Evolutionary conservation across 2,329 filamentous ascomycete species (phyloP).

Genomic region (Penicillium sp.): DNA sequence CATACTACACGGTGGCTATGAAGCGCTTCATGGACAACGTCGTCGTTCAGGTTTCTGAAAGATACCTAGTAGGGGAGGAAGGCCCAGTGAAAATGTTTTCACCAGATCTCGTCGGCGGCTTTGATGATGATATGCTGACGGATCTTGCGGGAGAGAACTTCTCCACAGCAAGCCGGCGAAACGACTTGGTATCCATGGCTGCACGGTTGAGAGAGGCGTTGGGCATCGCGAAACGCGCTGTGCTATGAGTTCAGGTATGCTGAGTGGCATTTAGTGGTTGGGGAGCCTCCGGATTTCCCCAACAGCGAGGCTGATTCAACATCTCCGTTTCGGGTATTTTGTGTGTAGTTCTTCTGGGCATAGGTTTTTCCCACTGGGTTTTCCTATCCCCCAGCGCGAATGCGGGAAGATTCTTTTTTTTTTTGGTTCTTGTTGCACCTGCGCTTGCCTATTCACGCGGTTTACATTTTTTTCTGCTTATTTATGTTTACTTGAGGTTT

Average conservation of each 20-base stretch:
- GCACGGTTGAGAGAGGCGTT: conserved; percentile 40
- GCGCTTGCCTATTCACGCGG: too few species aligned
- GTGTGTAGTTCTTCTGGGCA: background rate
- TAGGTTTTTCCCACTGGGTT: background rate
- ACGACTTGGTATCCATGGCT: conserved; percentile 46
- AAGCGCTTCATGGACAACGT: conserved; percentile 63
- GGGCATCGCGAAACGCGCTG: conserved; percentile 21
- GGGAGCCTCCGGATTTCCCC: too few species aligned
- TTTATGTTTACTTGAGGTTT: too few species aligned
- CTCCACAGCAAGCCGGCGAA: conserved; percentile 42
- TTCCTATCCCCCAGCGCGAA: background rate
- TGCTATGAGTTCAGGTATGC: background rate
- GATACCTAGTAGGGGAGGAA: conserved; percentile 51
- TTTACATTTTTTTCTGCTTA: too few species aligned
- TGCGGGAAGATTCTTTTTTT: background rate
- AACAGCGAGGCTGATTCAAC: background rate
- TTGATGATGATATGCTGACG: conserved; percentile 52
- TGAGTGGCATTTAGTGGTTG: background rate
- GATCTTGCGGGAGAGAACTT: conserved; percentile 59
- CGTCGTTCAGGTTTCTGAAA: conserved; percentile 56
- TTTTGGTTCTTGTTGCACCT: too few species aligned
- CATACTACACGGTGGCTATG: conserved; percentile 45
- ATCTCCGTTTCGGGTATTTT: too few species aligned
- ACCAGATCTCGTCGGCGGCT: conserved; percentile 49
- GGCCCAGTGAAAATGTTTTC: conserved; percentile 56